A percentile compares a stretch with the other conserved stretches of the same genome.
phyloP scores from a whole-genome alignment of 2,329 filamentous ascomycete species.

The Monilinia aucupariae region DNA sequence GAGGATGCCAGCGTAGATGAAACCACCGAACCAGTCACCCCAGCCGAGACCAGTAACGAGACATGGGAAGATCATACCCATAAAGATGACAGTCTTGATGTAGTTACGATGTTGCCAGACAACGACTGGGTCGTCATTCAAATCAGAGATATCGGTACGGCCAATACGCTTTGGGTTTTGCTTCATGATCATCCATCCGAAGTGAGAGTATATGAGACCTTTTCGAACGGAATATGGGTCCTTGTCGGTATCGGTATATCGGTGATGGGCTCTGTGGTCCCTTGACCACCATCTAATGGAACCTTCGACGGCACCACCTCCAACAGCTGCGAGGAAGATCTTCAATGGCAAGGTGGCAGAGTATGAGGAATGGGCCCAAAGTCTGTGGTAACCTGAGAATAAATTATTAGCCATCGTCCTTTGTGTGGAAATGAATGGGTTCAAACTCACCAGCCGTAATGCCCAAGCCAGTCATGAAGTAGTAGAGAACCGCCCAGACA shows the following conservation, averaged over 20 bases:
- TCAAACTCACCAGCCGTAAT: conserved; percentile 63
- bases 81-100: conserved; percentile 70
- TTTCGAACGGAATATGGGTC: conserved; percentile 89
- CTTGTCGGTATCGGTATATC: conserved; percentile 89
- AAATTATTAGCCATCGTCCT: neutral
- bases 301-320: conserved; percentile 77
- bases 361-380: conserved; percentile 84
- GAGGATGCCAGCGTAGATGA: conserved; percentile 79
- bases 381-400: conserved; percentile 62
- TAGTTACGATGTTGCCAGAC: conserved; percentile 87
- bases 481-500: conserved; percentile 70
- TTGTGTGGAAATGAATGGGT: neutral
- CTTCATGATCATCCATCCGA: conserved; percentile 92
- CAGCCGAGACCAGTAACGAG: conserved; percentile 71
- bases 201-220: conserved; percentile 75
- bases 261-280: conserved; percentile 81
- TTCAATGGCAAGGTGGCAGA: conserved; percentile 70
- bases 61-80: conserved; percentile 72
- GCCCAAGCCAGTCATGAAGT: conserved; percentile 77
- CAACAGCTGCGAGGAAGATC: conserved; percentile 75
- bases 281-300: conserved; percentile 87
- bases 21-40: conserved; percentile 76
- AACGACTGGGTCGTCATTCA: conserved; percentile 80
- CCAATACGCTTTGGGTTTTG: conserved; percentile 87
- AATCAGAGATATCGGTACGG: conserved; percentile 79